Evolutionary conservation across 2,329 filamentous ascomycete genomes (phyloP), one percentile per base, ranked within the genome.

Genomic region (Lachnellula cervina): DNA sequence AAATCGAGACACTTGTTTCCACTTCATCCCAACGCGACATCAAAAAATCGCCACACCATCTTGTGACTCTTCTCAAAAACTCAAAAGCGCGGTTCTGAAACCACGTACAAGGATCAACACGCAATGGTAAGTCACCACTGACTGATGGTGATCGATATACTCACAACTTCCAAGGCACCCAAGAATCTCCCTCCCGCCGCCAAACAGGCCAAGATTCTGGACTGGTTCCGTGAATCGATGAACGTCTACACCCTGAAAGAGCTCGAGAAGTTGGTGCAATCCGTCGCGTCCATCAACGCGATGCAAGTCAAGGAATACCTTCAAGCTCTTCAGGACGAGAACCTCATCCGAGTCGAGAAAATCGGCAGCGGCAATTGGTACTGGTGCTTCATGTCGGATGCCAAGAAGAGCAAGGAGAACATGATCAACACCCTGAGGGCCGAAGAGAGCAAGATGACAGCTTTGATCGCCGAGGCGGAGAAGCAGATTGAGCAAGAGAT

Each of bases 281-380:
- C 77, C 1, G 77, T 86, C 46, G 82, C 81, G 5, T 81, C 80
- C 9, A 83, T 88, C 72, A 84, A 82, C 62, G 75, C 77, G 60
- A 86, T 87, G 77, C 81, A 84, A 66, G 81, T 85, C 46, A 86
- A 86, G 69, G 85, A 88, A 64, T 86, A 83, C 65, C 72, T 88
- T 17, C 82, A 86, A 67, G 74, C 77, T 4, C 76, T 88, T 19
- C 73, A 75, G 8, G 82, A 87, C 64, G 85, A 88, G 55, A 76
- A 75, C 63, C 77, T 79, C 63, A 79, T 88, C 58, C 77, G 78
- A 17, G 80, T 86, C 28, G 84, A 88, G 72, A 88, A 87, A 69
- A 88, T 88, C 63, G 85, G 84, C 44, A 84, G 77, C 60, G 84
- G 83, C 28, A 88, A 88, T 68, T 88, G 84, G 84, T 88, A 87